Evolutionary conservation across 306 rosid species (phyloP).

Genomic region (Mimosa pudica): DNA sequence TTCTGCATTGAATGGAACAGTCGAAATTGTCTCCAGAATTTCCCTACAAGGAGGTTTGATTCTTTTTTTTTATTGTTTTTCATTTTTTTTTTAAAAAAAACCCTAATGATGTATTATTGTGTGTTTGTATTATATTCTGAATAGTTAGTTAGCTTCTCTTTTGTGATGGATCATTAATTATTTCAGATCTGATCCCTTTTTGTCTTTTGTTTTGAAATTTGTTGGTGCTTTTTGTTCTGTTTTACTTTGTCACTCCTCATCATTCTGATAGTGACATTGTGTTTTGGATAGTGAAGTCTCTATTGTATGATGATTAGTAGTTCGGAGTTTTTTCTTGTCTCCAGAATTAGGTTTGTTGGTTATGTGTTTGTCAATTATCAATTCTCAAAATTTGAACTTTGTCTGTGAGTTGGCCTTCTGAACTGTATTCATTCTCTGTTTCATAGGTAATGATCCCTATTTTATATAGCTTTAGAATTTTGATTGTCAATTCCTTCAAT

Average conservation of each 20-base stretch:
- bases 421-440: conserved; percentile 17
- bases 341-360: conserved; percentile 14
- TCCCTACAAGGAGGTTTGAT: conserved; percentile 66
- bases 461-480: background rate
- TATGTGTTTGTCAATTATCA: conserved; percentile 10
- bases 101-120: conserved; percentile 33
- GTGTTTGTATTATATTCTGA: conserved; percentile 16
- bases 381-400: conserved; percentile 12
- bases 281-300: conserved; percentile 2
- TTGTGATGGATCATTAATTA: conserved; percentile 30
- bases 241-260: conserved; percentile 5
- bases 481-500: background rate
- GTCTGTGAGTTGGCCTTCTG: background rate
- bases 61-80: conserved; percentile 25
- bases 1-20: conserved; percentile 60
- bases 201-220: conserved; percentile 20
- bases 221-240: background rate
- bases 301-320: conserved; percentile 16
- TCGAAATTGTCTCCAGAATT: conserved; percentile 52
- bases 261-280: conserved; percentile 9
- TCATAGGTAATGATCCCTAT: conserved; percentile 5
- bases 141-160: conserved; percentile 13
- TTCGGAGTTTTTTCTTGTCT: conserved; percentile 18
- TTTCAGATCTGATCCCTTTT: conserved; percentile 37
- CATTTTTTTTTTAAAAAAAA: conserved; percentile 14